Percentiles rank a stretch among this genome's conserved stretches.
Evolutionary conservation across 2,329 filamentous ascomycete species (phyloP).

Genomic region (Aspergillus ustus): DNA sequence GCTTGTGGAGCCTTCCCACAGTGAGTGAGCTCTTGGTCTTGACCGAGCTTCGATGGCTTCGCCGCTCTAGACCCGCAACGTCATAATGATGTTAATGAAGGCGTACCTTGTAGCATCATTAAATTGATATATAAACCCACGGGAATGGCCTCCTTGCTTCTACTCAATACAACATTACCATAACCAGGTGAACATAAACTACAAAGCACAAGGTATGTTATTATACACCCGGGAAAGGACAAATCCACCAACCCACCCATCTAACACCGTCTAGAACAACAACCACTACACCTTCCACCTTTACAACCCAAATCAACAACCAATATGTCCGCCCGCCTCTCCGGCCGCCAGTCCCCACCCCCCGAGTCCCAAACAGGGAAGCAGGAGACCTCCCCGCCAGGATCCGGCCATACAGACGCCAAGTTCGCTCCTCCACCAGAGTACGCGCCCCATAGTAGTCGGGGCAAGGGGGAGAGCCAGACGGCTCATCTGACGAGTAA

Average conservation of each 20-base stretch:
- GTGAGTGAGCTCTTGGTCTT: not conserved
- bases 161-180: not conserved
- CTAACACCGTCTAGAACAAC: not conserved
- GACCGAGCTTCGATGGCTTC: not conserved
- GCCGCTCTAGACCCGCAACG: slow-evolving; percentile 13
- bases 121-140: not conserved
- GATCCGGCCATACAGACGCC: slow-evolving; percentile 5
- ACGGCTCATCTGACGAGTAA: slow-evolving; percentile 43
- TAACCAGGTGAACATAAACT: not conserved
- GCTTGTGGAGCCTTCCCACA: not conserved
- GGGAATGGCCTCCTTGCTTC: not conserved
- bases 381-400: slow-evolving; percentile 56
- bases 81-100: slow-evolving; percentile 16
- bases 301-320: not conserved
- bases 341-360: slow-evolving; percentile 77
- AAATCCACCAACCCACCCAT: not conserved
- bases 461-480: slow-evolving; percentile 16
- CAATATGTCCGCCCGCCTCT: slow-evolving; percentile 62
- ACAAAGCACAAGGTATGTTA: not conserved
- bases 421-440: slow-evolving; percentile 32
- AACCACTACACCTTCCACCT: not conserved
- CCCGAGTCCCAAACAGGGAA: slow-evolving; percentile 69
- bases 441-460: slow-evolving; percentile 19
- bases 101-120: not conserved
- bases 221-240: not conserved